A percentile compares a stretch with the other conserved stretches of the same genome.
phyloP scores from a whole-genome alignment of 306 rosid species.

The Castanopsis chinensis region DNA sequence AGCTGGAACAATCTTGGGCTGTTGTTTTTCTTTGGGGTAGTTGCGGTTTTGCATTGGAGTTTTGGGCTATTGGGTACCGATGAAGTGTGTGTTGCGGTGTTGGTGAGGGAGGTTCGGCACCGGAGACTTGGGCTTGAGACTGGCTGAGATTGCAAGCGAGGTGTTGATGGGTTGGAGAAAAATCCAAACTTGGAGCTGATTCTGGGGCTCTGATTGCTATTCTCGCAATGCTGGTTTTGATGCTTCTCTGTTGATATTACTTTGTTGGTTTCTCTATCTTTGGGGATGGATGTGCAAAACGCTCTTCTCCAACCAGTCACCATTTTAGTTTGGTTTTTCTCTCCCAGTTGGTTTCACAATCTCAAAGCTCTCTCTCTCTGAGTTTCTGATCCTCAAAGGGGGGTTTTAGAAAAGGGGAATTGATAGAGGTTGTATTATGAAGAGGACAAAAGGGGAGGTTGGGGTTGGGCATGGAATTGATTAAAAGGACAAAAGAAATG shows the following conservation, averaged over 20 bases:
- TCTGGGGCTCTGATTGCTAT: constrained; percentile 49
- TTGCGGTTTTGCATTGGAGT: constrained; percentile 52
- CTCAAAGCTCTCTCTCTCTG: not conserved
- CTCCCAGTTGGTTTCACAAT: not conserved
- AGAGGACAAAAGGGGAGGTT: not conserved
- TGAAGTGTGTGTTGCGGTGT: constrained; percentile 36
- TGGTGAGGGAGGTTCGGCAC: constrained; percentile 56
- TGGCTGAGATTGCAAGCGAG: constrained; percentile 58
- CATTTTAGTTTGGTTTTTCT: constrained; percentile 26
- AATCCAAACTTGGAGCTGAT: constrained; percentile 70
- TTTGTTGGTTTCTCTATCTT: constrained; percentile 46
- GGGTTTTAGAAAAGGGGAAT: not conserved
- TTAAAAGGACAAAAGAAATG: constrained; percentile 32
- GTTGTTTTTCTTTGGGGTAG: constrained; percentile 33
- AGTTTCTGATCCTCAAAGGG: not conserved
- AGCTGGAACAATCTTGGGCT: constrained; percentile 49
- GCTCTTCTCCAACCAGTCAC: constrained; percentile 98
- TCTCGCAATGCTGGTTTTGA: constrained; percentile 33
- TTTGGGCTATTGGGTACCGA: constrained; percentile 76
- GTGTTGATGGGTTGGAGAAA: constrained; percentile 86
- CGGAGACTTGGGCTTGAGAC: constrained; percentile 58
- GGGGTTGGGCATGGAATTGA: constrained; percentile 17
- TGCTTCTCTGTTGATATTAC: constrained; percentile 31
- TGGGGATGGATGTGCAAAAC: constrained; percentile 80
- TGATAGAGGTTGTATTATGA: not conserved